Percentiles rank a stretch among this genome's conserved stretches.
Conservation (phyloP, 2,329 filamentous ascomycete species). For the Fusarium mundagurra region DNA sequence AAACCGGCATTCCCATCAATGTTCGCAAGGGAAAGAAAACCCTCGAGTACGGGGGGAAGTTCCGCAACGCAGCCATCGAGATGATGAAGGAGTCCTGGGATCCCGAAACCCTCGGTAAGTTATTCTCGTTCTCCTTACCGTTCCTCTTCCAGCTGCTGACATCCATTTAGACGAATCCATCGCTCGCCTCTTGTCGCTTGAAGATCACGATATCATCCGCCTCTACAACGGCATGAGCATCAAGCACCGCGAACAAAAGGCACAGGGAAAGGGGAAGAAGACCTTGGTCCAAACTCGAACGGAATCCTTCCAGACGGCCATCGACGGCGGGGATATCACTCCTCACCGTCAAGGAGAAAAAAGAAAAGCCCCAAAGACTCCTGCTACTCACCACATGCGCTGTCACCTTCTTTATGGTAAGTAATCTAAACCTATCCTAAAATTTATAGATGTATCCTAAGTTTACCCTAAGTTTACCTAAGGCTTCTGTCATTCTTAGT, state of each 20-base stretch:
- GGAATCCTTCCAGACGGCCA: accelerated
- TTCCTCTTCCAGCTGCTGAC: not conserved
- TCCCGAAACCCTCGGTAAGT: not conserved
- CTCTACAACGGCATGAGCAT: accelerated
- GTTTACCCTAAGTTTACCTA: not conserved
- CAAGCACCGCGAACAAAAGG: accelerated
- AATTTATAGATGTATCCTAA: not conserved
- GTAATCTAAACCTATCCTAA: not conserved
- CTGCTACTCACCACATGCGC: not conserved
- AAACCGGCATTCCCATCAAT: not conserved
- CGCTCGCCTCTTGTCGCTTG: not conserved
- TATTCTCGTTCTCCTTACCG: accelerated
- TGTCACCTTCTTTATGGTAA: not conserved
- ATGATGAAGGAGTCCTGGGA: not conserved
- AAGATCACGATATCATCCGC: accelerated
- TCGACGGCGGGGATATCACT: not conserved
- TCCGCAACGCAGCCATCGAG: accelerated
- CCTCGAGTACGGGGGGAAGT: not conserved
- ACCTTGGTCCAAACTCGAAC: accelerated
- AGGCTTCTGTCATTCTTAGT: not conserved
- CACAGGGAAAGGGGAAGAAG: accelerated
- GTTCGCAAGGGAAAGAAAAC: too few species aligned
- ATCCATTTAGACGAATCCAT: not conserved
- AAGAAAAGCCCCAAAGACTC: not conserved
- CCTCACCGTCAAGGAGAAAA: not conserved